Base-by-base conservation (phyloP, 192 early-diverging fungal genomes). In the Coemansia sp. region DNA sequence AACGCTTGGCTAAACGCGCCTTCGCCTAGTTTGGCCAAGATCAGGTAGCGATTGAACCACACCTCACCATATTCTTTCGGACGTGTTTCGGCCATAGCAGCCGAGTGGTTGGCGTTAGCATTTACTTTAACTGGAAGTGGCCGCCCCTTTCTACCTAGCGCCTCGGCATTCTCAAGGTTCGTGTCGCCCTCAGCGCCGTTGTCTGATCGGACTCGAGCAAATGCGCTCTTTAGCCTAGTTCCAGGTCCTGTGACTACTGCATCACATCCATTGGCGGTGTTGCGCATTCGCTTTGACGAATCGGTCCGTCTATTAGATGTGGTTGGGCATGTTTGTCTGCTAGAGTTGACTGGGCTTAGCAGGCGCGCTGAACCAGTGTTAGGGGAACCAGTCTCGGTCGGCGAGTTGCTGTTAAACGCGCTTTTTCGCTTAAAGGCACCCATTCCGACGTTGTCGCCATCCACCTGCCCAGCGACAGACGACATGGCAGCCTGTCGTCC, bases 1-100 rank as follows among this genome's bases (percentile, higher is more conserved):
- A 81, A 81, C 21, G 71, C 79, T 59, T 77, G 74, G 59, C 79
- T 82, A 45, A 82, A 82, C 33, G 79, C 79, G 68, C 79, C 79
- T 39, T 82, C 79, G 54, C 79, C 79, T 17, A 82, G 74, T 65
- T 53, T 73, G n/a, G 71, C 70, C 46, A 82, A 39, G 27, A 82
- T 66, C 68, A 75, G 40, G 48, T 82, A 82, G 21, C 79, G 79
- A 21, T 74, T 70, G 29, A 82, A 82, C 79, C 79, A 82, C 39
- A 82, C 70, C 46, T 82, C 72, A 16, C 79, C 79, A 54, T 82
- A 74, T 45, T 82, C 79, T 48, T 57, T 62, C 1, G 79, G 79
- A 0, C 71, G 74, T 31, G 45, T 56, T 19, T 75, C 72, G 6
- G 51, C 37, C 6, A 51, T 31, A 9, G 67, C 62, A 2, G 46